Evolutionary conservation across 2,329 filamentous ascomycete genomes (phyloP).

Genomic region (Davidsoniella eucalypti): DNA sequence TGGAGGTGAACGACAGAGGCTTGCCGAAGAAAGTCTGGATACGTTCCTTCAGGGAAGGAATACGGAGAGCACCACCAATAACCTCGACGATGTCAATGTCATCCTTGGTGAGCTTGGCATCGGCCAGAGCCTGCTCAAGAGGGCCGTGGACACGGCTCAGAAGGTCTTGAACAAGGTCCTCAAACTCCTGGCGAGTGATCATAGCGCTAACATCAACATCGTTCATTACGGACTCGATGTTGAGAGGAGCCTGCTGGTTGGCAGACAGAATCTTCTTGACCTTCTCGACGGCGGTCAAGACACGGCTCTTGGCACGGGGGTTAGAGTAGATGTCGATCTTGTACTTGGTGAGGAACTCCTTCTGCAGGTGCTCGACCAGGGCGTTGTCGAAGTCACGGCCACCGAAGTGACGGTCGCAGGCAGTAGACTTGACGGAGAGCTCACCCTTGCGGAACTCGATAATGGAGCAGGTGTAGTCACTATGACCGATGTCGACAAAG

Average conservation of each 20-base stretch:
- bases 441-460: slow-evolving; percentile 97
- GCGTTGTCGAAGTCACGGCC: slow-evolving; percentile 95
- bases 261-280: slow-evolving; percentile 96
- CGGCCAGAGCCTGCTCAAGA: slow-evolving; percentile 81
- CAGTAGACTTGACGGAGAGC: slow-evolving; percentile 79
- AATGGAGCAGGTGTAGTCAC: slow-evolving; percentile 85
- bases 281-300: slow-evolving; percentile 82
- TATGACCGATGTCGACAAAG: slow-evolving; percentile 92
- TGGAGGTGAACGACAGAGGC: slow-evolving; percentile 83
- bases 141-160: slow-evolving; percentile 56
- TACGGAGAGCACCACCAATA: slow-evolving; percentile 85
- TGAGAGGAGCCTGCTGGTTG: slow-evolving; percentile 81
- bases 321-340: slow-evolving; percentile 91
- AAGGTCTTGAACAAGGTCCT: slow-evolving; percentile 75
- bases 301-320: slow-evolving; percentile 75
- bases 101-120: slow-evolving; percentile 76
- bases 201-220: slow-evolving; percentile 80
- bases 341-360: slow-evolving; percentile 95
- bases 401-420: slow-evolving; percentile 91
- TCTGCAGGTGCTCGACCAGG: slow-evolving; percentile 82
- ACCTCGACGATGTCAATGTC: slow-evolving; percentile 91
- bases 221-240: slow-evolving; percentile 98
- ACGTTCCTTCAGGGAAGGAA: slow-evolving; percentile 78
- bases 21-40: slow-evolving; percentile 89
- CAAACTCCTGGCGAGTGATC: slow-evolving; percentile 87